Evolutionary conservation across 2,329 filamentous ascomycete genomes (phyloP).

Genomic region (Ophiocordyceps unilateralis): DNA sequence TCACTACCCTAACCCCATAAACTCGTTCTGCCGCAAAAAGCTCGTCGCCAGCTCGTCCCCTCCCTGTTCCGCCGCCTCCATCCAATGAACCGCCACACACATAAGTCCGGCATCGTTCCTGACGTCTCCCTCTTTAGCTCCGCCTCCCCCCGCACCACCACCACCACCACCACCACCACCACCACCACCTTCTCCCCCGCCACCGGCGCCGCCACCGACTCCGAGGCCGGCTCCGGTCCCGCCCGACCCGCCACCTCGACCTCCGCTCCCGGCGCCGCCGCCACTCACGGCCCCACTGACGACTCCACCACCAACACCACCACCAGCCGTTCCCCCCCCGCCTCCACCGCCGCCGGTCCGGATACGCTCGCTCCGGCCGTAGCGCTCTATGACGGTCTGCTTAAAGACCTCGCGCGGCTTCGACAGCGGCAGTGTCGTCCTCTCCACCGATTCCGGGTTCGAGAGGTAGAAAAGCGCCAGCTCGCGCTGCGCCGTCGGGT

Average conservation of each 20-base stretch:
- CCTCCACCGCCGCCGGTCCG: constrained; percentile 8
- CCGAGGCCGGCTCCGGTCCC: constrained; percentile 5
- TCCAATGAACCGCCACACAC: constrained; percentile 94
- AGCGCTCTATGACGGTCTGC: constrained; percentile 63
- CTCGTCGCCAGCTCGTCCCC: constrained; percentile 72
- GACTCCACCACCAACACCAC: constrained; percentile 6
- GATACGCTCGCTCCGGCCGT: constrained; percentile 23
- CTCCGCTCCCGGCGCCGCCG: constrained; percentile 5
- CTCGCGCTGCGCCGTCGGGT: constrained; percentile 72
- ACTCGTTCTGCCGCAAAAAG: constrained; percentile 55
- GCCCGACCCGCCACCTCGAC: constrained; percentile 9
- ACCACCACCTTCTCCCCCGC: background rate
- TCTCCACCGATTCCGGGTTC: constrained; percentile 67
- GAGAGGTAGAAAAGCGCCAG: constrained; percentile 87
- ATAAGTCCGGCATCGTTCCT: constrained; percentile 73
- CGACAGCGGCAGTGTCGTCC: constrained; percentile 68
- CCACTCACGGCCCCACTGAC: constrained; percentile 9
- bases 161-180: constrained; percentile 3
- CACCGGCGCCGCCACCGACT: background rate
- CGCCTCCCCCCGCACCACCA: constrained; percentile 11
- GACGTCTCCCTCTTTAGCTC: constrained; percentile 25
- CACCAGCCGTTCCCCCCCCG: constrained; percentile 9
- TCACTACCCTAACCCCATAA: constrained; percentile 14
- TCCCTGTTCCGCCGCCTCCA: constrained; percentile 75
- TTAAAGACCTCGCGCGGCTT: constrained; percentile 83